Evolutionary conservation across 306 rosid species (phyloP).

Genomic region (Corylus avellana): DNA sequence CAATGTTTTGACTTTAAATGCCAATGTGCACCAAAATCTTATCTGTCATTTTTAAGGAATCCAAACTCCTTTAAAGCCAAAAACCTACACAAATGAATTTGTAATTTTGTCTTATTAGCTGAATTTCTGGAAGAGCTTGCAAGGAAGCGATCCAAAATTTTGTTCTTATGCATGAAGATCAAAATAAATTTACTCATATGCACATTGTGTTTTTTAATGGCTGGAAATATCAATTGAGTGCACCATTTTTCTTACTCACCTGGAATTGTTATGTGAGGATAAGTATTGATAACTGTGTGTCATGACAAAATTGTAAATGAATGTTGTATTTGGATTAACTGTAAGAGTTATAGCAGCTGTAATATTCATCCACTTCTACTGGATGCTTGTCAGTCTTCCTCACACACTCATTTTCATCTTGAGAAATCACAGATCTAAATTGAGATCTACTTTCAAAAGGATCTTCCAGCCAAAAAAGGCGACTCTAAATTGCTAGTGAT

Average conservation of each 20-base stretch:
- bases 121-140: not conserved
- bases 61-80: not conserved
- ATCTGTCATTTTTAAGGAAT: not conserved
- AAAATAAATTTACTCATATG: not conserved
- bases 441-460: not conserved
- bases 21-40: not conserved
- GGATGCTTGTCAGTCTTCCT: not conserved
- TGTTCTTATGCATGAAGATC: not conserved
- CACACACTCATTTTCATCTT: not conserved
- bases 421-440: not conserved
- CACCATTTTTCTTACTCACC: not conserved
- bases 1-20: not conserved
- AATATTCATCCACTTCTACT: not conserved
- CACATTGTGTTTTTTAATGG: not conserved
- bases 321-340: not conserved
- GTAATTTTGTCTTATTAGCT: not conserved
- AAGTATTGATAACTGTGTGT: not conserved
- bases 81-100: not conserved
- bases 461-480: not conserved
- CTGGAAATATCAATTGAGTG: not conserved
- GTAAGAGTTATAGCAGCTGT: not conserved
- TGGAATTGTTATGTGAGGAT: not conserved
- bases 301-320: not conserved
- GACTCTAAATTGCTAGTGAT: not conserved
- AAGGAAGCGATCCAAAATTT: not conserved